Evolutionary conservation across 2,329 filamentous ascomycete genomes (phyloP), one percentile per base, ranked within the genome.

Genomic region (Metarhizium rileyi): DNA sequence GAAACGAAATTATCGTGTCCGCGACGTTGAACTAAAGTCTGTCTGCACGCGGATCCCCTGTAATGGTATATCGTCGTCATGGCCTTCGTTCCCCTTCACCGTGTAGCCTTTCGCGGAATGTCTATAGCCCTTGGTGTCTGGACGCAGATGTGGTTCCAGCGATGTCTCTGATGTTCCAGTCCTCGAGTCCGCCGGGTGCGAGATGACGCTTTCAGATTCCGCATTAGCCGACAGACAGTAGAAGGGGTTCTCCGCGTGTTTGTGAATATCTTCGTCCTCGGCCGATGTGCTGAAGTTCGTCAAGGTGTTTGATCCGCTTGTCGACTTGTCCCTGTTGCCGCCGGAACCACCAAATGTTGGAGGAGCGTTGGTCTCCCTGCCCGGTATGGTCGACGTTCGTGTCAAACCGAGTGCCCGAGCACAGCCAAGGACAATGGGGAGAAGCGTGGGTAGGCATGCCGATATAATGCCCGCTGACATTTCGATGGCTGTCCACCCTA

Each of bases 401-500:
- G 70, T 72, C 18, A 73, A 64, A n/a, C 71, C 68, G 10, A 72
- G 54, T 3, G 61, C 64, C 5, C 68, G 65, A 3, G 69, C 62
- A 7, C 70, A 61, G 9, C 56, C 18, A 3, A 64, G 62, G 28
- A 76, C 54, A 14, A 74, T 65, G 3, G 74, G 74, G 5, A 73
- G 67, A 36, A 78, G 62, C 0, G 75, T 76, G 0, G 76, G 76
- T 0, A 78, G 70, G 53, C 73, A 77, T 6, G 75, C 75, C 0
- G 74, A 75, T 41, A 76, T 65, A 53, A 80, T 75, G 46, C 74
- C 76, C 0, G 70, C 68, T 0, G 71, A 65, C 59, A 72, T 70
- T 56, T 77, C 74, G 52, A 76, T 70, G 4, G 65, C 65, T 6
- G 71, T 72, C 74, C 73, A 77, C 48, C 67, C 70, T 4, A 70